These are phyloP conservation scores for Termitomyces sp. DNA, from an alignment of 768 basidiomycete species.

Conservation along the genomic window DNA sequence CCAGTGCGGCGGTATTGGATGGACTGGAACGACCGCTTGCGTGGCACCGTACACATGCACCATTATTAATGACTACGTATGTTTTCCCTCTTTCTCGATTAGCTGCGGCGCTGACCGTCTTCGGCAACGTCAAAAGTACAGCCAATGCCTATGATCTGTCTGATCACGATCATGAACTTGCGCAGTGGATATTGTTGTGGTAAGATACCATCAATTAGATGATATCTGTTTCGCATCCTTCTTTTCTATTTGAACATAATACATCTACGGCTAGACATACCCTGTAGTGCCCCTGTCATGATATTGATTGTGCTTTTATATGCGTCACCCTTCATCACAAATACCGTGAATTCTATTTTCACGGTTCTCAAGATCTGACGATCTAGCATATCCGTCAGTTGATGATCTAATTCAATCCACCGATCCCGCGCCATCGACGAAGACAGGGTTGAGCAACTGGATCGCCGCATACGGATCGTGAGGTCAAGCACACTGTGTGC, in stretches of 20 bases:
- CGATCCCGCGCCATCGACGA: neutral
- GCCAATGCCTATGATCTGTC: conserved; percentile 18
- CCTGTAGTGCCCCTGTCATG: neutral
- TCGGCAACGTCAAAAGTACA: conserved; percentile 16
- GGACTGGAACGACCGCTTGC: conserved; percentile 31
- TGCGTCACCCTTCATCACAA: neutral
- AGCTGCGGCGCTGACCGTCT: neutral
- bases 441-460: neutral
- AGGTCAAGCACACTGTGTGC: neutral
- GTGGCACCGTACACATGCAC: conserved; percentile 29
- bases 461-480: neutral
- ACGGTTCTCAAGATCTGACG: neutral
- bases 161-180: no score
- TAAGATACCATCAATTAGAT: neutral
- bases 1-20: conserved; percentile 37
- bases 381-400: neutral
- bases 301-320: neutral
- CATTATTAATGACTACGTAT: conserved; percentile 27
- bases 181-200: neutral
- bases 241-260: neutral
- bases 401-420: neutral
- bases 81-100: conserved; percentile 1
- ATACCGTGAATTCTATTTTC: neutral
- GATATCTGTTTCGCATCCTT: neutral
- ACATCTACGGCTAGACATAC: neutral